These are phyloP conservation scores for Metschnikowia dekortorum DNA, from an alignment of 805 yeast species.

Conservation along the genomic window DNA sequence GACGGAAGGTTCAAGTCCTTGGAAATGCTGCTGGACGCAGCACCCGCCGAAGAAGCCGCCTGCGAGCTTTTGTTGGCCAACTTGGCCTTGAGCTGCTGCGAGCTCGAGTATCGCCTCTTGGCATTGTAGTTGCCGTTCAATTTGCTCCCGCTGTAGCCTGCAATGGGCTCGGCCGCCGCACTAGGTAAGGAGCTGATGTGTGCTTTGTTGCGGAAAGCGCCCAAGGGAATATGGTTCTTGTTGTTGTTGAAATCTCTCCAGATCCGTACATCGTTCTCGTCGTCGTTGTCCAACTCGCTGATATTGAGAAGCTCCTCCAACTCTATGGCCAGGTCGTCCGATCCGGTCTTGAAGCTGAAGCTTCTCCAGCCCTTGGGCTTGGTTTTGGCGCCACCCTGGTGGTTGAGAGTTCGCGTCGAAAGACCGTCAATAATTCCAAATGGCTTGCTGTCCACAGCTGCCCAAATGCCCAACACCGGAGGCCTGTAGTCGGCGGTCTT, in stretches of 20 bases:
- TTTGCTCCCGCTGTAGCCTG: slow-evolving; percentile 25
- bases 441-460: slow-evolving; percentile 71
- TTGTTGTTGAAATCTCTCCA: slow-evolving; percentile 44
- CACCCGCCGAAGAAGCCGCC: neutral
- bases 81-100: slow-evolving; percentile 11
- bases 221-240: slow-evolving; percentile 62
- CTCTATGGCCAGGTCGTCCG: slow-evolving; percentile 39
- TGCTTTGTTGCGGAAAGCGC: slow-evolving; percentile 80
- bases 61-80: slow-evolving; percentile 12
- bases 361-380: slow-evolving; percentile 21
- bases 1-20: slow-evolving; percentile 19
- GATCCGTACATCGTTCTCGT: slow-evolving; percentile 50
- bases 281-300: slow-evolving; percentile 76
- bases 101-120: slow-evolving; percentile 10
- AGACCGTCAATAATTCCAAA: slow-evolving; percentile 94
- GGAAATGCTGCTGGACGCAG: slow-evolving; percentile 6
- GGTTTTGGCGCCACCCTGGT: slow-evolving; percentile 9
- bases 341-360: slow-evolving; percentile 13
- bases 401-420: slow-evolving; percentile 73
- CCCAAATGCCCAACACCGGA: slow-evolving; percentile 91
- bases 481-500: slow-evolving; percentile 83
- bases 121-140: slow-evolving; percentile 23
- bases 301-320: slow-evolving; percentile 84
- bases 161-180: slow-evolving; percentile 22
- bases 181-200: slow-evolving; percentile 21